Percentiles rank a stretch among this genome's conserved stretches.
Evolutionary conservation across 257 asterid species (phyloP).

Genomic region (Anisodus tanguticus): DNA sequence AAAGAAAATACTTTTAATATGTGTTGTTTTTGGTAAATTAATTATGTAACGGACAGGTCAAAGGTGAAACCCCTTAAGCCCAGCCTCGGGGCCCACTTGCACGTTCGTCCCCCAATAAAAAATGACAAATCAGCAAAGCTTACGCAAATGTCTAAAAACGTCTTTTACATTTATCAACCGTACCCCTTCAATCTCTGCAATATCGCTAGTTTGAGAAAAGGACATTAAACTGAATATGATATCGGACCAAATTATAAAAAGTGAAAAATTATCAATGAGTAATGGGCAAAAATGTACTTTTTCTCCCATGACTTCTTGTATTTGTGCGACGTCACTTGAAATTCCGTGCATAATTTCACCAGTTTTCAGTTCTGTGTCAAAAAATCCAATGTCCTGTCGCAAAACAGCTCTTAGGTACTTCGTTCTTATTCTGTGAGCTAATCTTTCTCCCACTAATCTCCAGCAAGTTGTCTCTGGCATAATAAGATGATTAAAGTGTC

Average conservation of each 20-base stretch:
- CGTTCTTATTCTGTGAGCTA: slow-evolving; percentile 77
- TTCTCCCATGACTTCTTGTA: slow-evolving; percentile 91
- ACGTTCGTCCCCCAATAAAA: neutral
- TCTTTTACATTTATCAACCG: no score
- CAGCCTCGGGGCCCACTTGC: neutral
- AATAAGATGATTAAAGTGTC: slow-evolving; percentile 13
- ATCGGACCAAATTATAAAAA: neutral
- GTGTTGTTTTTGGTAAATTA: no score
- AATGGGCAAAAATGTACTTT: slow-evolving; percentile 49
- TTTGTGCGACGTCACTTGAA: slow-evolving; percentile 87
- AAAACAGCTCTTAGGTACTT: slow-evolving; percentile 76
- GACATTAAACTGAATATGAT: no score
- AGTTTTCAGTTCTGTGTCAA: slow-evolving; percentile 71
- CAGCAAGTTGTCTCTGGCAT: slow-evolving; percentile 79
- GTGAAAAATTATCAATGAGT: neutral
- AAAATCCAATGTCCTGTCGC: slow-evolving; percentile 75
- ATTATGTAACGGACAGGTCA: no score
- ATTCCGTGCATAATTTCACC: slow-evolving; percentile 91
- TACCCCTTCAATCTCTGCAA: slow-evolving; percentile 22
- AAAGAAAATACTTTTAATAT: no score
- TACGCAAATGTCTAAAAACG: neutral
- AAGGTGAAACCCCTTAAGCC: no score
- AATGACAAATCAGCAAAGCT: neutral
- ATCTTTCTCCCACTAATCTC: slow-evolving; percentile 85
- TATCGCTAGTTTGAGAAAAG: no score